A percentile compares a stretch with the other conserved stretches of the same genome.
Evolutionary conservation across 768 basidiomycete species (phyloP).

Genomic region (Udeniomyces megalosporus): DNA sequence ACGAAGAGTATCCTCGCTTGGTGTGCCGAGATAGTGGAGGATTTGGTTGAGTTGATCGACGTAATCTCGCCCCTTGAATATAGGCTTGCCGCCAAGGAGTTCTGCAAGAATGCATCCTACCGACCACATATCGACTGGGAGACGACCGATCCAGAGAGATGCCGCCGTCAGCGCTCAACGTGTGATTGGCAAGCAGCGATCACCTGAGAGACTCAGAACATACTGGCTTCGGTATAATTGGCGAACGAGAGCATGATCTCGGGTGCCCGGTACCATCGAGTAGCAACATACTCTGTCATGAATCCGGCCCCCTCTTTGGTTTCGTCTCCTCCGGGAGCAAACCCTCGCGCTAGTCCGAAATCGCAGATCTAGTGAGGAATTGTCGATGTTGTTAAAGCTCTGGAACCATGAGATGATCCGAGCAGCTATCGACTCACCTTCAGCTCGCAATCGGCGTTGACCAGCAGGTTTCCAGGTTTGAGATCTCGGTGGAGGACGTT

Average conservation of each 20-base stretch:
- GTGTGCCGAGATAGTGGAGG: conserved; percentile 93
- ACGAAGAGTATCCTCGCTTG: conserved; percentile 86
- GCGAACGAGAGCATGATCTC: conserved; percentile 86
- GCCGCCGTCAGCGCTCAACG: not conserved
- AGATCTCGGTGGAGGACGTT: conserved; percentile 94
- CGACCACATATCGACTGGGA: conserved; percentile 34
- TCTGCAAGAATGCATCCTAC: conserved; percentile 37
- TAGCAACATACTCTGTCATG: conserved; percentile 70
- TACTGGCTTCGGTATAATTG: conserved; percentile 33
- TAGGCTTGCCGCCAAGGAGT: conserved; percentile 30
- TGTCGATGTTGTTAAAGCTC: too few species aligned
- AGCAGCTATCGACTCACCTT: too few species aligned
- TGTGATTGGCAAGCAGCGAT: not conserved
- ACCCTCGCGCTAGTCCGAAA: conserved; percentile 89
- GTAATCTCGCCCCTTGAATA: conserved; percentile 35
- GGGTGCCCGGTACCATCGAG: conserved; percentile 27
- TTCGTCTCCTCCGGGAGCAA: conserved; percentile 45
- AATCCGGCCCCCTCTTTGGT: conserved; percentile 45
- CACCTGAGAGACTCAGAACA: conserved; percentile 1
- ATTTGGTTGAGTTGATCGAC: conserved; percentile 98
- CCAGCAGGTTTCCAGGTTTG: conserved; percentile 85
- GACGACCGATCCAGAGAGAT: not conserved
- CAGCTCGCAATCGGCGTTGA: conserved; percentile 77
- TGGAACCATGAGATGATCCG: too few species aligned
- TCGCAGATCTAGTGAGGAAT: conserved; percentile 62